Conservation (phyloP, 352 stramenopile genomes). For the Peronosclerospora sorghi region DNA sequence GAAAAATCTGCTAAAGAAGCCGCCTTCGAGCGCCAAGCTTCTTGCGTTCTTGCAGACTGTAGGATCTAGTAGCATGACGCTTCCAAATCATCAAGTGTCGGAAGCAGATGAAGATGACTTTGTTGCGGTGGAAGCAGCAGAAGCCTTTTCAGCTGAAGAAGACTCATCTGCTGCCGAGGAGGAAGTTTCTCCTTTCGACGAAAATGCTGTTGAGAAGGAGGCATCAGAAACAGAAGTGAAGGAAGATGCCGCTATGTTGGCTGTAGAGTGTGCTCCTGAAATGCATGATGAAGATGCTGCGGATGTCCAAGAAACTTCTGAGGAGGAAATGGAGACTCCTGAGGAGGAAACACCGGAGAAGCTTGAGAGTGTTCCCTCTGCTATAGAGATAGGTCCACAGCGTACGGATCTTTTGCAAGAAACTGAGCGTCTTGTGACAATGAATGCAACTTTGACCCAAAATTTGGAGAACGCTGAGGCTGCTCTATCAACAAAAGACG, state of each 20-base stretch:
- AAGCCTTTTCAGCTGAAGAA: slow-evolving; percentile 17
- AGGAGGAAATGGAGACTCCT: slow-evolving; percentile 11
- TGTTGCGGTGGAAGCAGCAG: slow-evolving; percentile 18
- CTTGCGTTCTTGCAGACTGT: slow-evolving; percentile 44
- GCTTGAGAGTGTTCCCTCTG: background rate
- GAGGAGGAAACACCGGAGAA: slow-evolving; percentile 17
- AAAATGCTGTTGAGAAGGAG: slow-evolving; percentile 8
- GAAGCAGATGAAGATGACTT: slow-evolving; percentile 12
- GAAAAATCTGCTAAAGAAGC: slow-evolving; percentile 14
- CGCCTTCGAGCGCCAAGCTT: slow-evolving; percentile 32
- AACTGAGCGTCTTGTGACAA: slow-evolving; percentile 28
- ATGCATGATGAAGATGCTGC: slow-evolving; percentile 6
- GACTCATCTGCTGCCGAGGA: slow-evolving; percentile 17
- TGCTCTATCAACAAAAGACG: slow-evolving; percentile 21
- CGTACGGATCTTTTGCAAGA: slow-evolving; percentile 25
- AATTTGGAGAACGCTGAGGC: slow-evolving; percentile 23
- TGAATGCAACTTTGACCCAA: slow-evolving; percentile 28
- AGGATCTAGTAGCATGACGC: slow-evolving; percentile 11
- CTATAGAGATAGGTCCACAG: slow-evolving; percentile 1
- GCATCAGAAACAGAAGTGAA: background rate
- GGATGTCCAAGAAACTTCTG: slow-evolving; percentile 9
- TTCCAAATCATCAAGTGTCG: background rate
- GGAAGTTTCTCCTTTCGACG: slow-evolving; percentile 7
- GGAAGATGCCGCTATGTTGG: slow-evolving; percentile 13
- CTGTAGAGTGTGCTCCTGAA: slow-evolving; percentile 7